Evolutionary conservation across 768 basidiomycete genomes (phyloP), one percentile per base, ranked within the genome.

Genomic region (Rhizopogon roseolus): DNA sequence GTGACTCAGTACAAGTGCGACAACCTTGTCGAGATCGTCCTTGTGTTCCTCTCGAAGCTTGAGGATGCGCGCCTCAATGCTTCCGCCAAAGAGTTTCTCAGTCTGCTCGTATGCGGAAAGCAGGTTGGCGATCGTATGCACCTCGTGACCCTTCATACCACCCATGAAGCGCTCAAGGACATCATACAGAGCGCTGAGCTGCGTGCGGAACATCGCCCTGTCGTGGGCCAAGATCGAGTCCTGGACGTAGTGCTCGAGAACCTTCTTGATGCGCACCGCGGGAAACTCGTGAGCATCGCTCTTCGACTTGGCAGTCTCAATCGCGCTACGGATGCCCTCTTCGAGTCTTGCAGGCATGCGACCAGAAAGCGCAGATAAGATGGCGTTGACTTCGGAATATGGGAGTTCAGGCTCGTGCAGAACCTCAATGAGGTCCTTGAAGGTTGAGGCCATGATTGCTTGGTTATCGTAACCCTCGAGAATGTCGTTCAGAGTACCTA

Each of bases 401-500:
- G 97, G 94, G 27, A 98, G 84, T 57, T 91, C 90, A 6, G 88
- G 81, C 62, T 94, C 80, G 56, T 87, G 85, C 34, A 99, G 80
- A 39, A 92, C 84, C 37, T 83, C 75, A 61, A 92, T 76, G 54
- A 99, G 85, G 42, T 93, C 88, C 69, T 93, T 95, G 64, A 98
- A 76, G 10, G 92, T 91, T 5, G 85, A 72, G 17, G 80, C 78
- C 89, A 98, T 93, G 60, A 90, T 78, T 5, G 93, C 87, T 64
- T 93, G 91, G 73, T 98, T 98, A 73, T 99, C 97, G 71, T 88
- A 99, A 37, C 97, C 97, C 54, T 93, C 90, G 56, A 99, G 80
- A 61, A 97, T 95, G 72, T 98, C 93, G 68, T 86, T 83, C 50
- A 99, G 78, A 52, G 88, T 79, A 58, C 81, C 80, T 50, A 88